A percentile compares a stretch with the other conserved stretches of the same genome.
These are phyloP conservation scores for Podospora fimiseda DNA, from an alignment of 495 filamentous ascomycete genomes.

Conservation along the genomic window DNA sequence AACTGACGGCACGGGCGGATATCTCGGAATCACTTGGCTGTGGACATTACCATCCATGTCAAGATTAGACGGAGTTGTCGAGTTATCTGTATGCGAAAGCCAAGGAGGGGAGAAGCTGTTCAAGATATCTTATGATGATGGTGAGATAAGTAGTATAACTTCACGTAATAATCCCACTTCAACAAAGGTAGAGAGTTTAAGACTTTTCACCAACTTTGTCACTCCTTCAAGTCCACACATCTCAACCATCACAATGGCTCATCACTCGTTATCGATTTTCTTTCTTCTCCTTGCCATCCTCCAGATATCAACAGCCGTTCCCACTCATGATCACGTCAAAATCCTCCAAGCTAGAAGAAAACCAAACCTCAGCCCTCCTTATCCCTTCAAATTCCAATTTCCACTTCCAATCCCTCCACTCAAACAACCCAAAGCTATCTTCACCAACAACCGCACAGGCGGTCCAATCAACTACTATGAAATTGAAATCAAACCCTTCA, in stretches of 20 bases:
- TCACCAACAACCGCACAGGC: neutral
- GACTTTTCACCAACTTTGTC: neutral
- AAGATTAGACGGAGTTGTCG: too few species aligned
- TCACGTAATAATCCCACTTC: too few species aligned
- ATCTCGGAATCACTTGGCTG: too few species aligned
- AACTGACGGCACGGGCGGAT: too few species aligned
- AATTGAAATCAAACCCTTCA: slow-evolving; percentile 38
- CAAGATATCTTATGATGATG: too few species aligned
- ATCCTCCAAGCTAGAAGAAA: neutral
- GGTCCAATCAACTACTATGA: slow-evolving; percentile 19
- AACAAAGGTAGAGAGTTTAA: too few species aligned
- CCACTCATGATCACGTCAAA: neutral
- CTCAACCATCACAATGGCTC: neutral
- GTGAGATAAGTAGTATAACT: too few species aligned
- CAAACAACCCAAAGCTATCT: slow-evolving; percentile 3
- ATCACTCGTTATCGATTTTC: neutral
- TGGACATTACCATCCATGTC: too few species aligned
- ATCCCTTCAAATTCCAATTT: slow-evolving; percentile 9
- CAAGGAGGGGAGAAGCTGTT: too few species aligned
- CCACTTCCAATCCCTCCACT: slow-evolving; percentile 5
- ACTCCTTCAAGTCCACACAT: neutral
- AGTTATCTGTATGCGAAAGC: too few species aligned
- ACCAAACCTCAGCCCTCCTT: slow-evolving; percentile 2
- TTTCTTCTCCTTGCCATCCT: neutral
- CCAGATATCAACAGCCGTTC: neutral